Evolutionary conservation across 768 basidiomycete species (phyloP), one percentile per base, ranked within the genome.

Genomic region (Mycena crocata): DNA sequence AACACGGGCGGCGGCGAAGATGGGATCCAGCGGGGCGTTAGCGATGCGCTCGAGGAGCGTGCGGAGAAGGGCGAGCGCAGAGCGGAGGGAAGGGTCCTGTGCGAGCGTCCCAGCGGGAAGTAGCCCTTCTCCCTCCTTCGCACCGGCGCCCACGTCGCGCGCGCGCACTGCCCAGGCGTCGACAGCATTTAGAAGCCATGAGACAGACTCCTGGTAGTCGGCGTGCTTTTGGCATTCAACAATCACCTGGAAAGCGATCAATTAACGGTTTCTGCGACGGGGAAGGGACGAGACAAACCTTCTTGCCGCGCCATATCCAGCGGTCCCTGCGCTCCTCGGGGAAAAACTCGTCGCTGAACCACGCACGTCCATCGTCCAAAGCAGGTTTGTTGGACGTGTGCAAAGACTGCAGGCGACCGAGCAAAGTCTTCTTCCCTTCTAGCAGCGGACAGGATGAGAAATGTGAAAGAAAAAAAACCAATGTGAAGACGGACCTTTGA

Each of bases 241-340:
- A 57, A 98, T 88, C 39, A 92, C 91, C 89, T 90, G 59, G 2
- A 48, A 9, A 7, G 4, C 19, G 8, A 39, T 24, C 10, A 23
- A 62, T 67, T 13, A 64, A 48, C 62, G 44, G 14, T 7, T 12
- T 42, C 2, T 15, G 14, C 32, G 10, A 7, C 52, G 19, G 21
- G 42, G 26, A 51, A 31, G 64, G 23, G 42, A 59, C 19, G n/a
- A 19, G n/a, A 37, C 35, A 68, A 68, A 91, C 93, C 89, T 98
- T 98, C 85, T 98, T 98, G 8, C 89, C 85, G 15, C 97, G 88
- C 83, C 91, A 97, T 74, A 99, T 93, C 78, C 95, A 98, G 74
- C 94, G 94, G 58, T 97, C 94, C 26, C 94, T 87, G 24, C 97
- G 84, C 78, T 96, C 96, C 71, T 96, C 93, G 19, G 80, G 79